phyloP scores from a whole-genome alignment of 2,329 filamentous ascomycete genomes.

The Hypoxylon sp. region DNA sequence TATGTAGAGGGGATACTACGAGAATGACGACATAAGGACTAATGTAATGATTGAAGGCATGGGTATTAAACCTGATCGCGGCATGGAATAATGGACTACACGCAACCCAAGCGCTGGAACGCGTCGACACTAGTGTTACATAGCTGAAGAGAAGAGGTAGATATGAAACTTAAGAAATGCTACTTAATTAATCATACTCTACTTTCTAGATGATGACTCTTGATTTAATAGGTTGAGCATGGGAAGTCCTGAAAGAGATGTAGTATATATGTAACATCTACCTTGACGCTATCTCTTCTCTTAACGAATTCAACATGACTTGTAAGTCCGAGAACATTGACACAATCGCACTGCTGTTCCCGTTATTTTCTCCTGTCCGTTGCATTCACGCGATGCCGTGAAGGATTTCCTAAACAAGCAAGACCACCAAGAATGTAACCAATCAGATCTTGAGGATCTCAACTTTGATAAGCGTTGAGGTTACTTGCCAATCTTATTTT shows the following conservation, averaged over 20 bases:
- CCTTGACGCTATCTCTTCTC: background rate
- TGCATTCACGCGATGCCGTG: background rate
- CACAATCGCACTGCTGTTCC: background rate
- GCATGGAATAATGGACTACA: conserved; percentile 31
- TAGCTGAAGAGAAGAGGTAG: conserved; percentile 13
- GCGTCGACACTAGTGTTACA: conserved; percentile 30
- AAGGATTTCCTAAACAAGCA: conserved; percentile 36
- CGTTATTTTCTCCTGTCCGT: background rate
- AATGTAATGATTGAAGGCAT: conserved; percentile 44
- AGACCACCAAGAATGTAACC: conserved; percentile 17
- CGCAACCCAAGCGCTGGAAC: conserved; percentile 53
- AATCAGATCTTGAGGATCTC: conserved; percentile 24
- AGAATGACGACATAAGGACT: conserved; percentile 18
- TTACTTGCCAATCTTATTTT: background rate
- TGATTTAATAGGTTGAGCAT: background rate
- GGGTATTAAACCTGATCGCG: conserved; percentile 1
- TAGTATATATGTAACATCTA: background rate
- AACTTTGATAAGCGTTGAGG: background rate
- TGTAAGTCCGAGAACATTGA: background rate
- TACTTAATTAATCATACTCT: conserved; percentile 4
- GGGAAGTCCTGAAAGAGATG: background rate
- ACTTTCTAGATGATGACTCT: background rate
- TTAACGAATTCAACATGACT: background rate
- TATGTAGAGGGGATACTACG: conserved; percentile 10
- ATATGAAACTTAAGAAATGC: conserved; percentile 15